Evolutionary conservation across 345 rosid species (phyloP).

Genomic region (Jatropha curcas): DNA sequence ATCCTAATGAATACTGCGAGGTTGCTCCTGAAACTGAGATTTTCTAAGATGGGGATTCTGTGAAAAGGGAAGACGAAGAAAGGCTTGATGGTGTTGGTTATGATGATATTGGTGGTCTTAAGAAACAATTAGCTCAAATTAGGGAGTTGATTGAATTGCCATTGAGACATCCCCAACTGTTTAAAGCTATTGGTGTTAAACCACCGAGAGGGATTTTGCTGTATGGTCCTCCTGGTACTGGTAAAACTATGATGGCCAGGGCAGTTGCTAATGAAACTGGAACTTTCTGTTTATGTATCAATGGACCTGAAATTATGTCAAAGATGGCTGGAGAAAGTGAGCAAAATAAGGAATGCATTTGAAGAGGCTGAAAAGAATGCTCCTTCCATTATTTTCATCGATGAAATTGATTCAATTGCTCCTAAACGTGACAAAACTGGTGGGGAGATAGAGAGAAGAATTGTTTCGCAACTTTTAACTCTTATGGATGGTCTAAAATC

Average conservation of each 20-base stretch:
- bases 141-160: slow-evolving; percentile 16
- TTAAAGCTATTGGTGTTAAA: slow-evolving; percentile 6
- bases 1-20: slow-evolving; percentile 9
- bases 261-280: neutral
- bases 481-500: neutral
- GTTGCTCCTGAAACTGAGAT: slow-evolving; percentile 11
- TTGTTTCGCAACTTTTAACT: neutral
- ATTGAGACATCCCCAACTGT: slow-evolving; percentile 8
- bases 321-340: neutral
- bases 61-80: slow-evolving; percentile 13
- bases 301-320: slow-evolving; percentile 4
- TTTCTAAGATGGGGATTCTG: slow-evolving; percentile 8
- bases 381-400: neutral
- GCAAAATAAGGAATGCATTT: neutral
- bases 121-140: slow-evolving; percentile 12
- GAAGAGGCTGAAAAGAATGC: neutral
- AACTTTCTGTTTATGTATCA: neutral
- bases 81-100: slow-evolving; percentile 13
- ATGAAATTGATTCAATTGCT: neutral
- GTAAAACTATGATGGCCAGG: neutral
- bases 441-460: neutral
- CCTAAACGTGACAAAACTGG: neutral
- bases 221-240: neutral
- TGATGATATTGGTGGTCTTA: slow-evolving; percentile 18
- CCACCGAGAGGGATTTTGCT: neutral